phyloP scores from a whole-genome alignment of 495 filamentous ascomycete species.

The Lasiosphaeria hispida region DNA sequence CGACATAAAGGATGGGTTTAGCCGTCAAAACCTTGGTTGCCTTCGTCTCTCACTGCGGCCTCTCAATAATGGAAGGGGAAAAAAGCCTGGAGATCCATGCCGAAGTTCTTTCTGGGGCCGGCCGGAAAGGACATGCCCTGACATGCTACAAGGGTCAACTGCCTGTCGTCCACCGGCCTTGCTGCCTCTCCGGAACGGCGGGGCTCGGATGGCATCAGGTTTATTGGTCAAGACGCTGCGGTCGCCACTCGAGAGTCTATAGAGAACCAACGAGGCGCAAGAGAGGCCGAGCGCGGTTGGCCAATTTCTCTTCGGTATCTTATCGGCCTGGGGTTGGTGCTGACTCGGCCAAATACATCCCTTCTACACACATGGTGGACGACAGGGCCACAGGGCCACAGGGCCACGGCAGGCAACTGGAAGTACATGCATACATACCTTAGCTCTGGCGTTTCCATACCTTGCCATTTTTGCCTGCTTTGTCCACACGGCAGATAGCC shows the following conservation, averaged over 20 bases:
- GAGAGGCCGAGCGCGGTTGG: not conserved
- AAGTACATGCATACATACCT: no score
- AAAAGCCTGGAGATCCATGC: conserved; percentile 23
- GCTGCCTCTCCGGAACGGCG: conserved; percentile 13
- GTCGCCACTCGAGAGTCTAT: not conserved
- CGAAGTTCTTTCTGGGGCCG: conserved; percentile 13
- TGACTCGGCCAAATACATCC: not conserved
- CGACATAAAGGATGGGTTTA: conserved; percentile 22
- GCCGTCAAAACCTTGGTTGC: conserved; percentile 32
- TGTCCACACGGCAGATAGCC: not conserved
- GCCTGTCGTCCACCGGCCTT: conserved; percentile 20
- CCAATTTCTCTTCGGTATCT: not conserved
- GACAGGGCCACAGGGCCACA: no score
- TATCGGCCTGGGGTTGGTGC: not conserved
- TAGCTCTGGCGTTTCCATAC: no score
- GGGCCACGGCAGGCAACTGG: no score
- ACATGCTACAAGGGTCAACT: conserved; percentile 19
- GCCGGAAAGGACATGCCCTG: conserved; percentile 18
- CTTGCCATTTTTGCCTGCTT: no score
- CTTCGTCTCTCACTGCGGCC: conserved; percentile 19
- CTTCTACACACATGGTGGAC: no score
- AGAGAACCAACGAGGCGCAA: conserved; percentile 1
- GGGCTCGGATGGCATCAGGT: conserved; percentile 14
- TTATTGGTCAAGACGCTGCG: conserved; percentile 10
- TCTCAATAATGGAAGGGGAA: conserved; percentile 10